phyloP scores from a whole-genome alignment of 768 basidiomycete species.

The Trametes cingulata region DNA sequence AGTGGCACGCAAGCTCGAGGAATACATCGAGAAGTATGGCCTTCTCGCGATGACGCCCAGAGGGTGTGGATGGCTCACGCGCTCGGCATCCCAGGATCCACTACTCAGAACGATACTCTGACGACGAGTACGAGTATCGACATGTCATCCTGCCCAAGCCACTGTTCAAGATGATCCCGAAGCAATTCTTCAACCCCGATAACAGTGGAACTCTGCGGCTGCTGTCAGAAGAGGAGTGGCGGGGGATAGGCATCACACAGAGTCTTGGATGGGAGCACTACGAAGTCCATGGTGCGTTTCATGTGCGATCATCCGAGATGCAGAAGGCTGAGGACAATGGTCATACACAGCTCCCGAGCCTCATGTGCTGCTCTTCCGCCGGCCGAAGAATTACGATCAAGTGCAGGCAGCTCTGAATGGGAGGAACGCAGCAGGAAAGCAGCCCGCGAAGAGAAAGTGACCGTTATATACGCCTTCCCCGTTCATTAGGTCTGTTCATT shows the following conservation, averaged over 20 bases:
- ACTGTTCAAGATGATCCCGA: slow-evolving; percentile 91
- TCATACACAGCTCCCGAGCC: slow-evolving; percentile 75
- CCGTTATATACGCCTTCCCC: background rate
- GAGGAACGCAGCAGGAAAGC: slow-evolving; percentile 35
- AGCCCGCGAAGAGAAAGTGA: slow-evolving; percentile 44
- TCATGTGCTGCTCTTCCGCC: slow-evolving; percentile 91
- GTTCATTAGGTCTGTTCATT: background rate
- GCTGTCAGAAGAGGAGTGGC: slow-evolving; percentile 88
- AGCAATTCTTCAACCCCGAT: slow-evolving; percentile 70
- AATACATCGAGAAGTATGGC: slow-evolving; percentile 75
- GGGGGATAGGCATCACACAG: slow-evolving; percentile 94
- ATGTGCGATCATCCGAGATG: background rate
- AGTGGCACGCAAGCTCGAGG: slow-evolving; percentile 48
- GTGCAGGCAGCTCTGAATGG: slow-evolving; percentile 20
- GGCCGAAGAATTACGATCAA: slow-evolving; percentile 62
- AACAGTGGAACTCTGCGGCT: slow-evolving; percentile 82
- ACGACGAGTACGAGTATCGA: slow-evolving; percentile 92
- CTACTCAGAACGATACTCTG: slow-evolving; percentile 90
- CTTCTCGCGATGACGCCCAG: slow-evolving; percentile 1
- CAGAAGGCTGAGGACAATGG: background rate
- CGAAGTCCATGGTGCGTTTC: slow-evolving; percentile 84
- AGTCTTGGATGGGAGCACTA: slow-evolving; percentile 97
- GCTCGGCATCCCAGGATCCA: slow-evolving; percentile 58
- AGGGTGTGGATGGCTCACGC: slow-evolving; percentile 16
- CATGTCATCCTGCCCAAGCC: slow-evolving; percentile 97